Base-by-base conservation (phyloP, 129 eudicot species). In the Flaveria sonorensis region DNA sequence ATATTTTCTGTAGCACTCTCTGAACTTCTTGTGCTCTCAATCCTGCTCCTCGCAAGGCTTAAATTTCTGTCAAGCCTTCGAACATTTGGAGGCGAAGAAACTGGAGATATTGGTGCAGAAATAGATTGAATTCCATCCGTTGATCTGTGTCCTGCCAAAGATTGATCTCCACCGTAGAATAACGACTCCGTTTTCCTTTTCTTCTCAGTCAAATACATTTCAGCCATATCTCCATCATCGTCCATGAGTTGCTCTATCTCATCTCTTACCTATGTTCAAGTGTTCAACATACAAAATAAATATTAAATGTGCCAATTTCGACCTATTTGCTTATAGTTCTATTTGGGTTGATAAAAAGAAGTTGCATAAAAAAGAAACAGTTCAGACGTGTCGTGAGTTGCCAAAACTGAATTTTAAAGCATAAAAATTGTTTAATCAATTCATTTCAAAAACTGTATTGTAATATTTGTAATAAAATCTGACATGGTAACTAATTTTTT, bases 141-240 rank as follows among this genome's bases (percentile, higher is more conserved):
- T 47, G 97, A 87, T 75, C 89, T 82, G 76, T 73, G 89, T 48
- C 97, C 97, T 11, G 80, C 69, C 74, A 87, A 0, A 56, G 96
- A 86, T 79, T 87, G 97, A 71, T 91, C 97, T 47, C 77, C 83
- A 40, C 92, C 92, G 60, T 83, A 86, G 63, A 79, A 77, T 47
- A 85, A 72, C 32, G 88, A 81, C 46, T 92, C 98, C 85, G 80
- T 84, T 68, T 87, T 81, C 7, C 75, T 70, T 84, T 87, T 93
- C 92, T 93, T 90, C 65, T 93, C 98, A 18, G 98, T 90, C 15
- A 93, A 85, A 64, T 93, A 91, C 98, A 93, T 93, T 78, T 93
- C 98, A 48, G 97, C 98, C 98, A 93, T 90, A 83, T 93, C 97
- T 64, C 97, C 98, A 77, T 93, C 98, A 75, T 93, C 98, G 48